phyloP scores from a whole-genome alignment of 2,329 filamentous ascomycete species.

The Fusarium longipes region DNA sequence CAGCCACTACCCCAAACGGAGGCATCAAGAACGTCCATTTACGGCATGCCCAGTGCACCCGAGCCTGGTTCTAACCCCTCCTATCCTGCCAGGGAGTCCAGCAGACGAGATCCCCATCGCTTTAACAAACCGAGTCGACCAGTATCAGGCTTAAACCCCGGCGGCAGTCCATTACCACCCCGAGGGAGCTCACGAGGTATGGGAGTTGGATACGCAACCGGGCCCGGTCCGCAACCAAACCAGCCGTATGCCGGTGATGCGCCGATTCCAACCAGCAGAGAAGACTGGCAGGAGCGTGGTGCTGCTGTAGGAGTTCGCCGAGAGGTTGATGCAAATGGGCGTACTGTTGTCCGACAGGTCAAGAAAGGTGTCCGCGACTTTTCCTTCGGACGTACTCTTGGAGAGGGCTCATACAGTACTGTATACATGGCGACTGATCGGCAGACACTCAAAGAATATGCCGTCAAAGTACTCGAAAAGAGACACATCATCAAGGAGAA shows the following conservation, averaged over 20 bases:
- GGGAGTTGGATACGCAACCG: slow-evolving; percentile 64
- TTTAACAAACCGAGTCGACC: slow-evolving; percentile 72
- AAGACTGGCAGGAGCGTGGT: slow-evolving; percentile 96
- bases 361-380: slow-evolving; percentile 99
- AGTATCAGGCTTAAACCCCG: slow-evolving; percentile 55
- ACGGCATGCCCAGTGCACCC: slow-evolving; percentile 66
- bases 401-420: slow-evolving; percentile 97
- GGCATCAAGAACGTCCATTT: slow-evolving; percentile 59
- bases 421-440: slow-evolving; percentile 93
- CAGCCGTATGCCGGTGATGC: slow-evolving; percentile 55
- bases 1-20: slow-evolving; percentile 39
- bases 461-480: slow-evolving; percentile 98
- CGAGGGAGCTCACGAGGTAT: slow-evolving; percentile 81
- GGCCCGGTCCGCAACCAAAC: slow-evolving; percentile 22
- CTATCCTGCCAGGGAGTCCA: slow-evolving; percentile 73
- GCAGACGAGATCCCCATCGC: slow-evolving; percentile 69
- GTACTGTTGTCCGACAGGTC: slow-evolving; percentile 82
- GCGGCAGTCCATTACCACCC: slow-evolving; percentile 74
- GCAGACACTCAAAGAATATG: slow-evolving; percentile 94
- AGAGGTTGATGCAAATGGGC: slow-evolving; percentile 87
- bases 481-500: slow-evolving; percentile 99
- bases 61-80: slow-evolving; percentile 68
- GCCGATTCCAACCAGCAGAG: slow-evolving; percentile 69
- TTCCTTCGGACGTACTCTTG: slow-evolving; percentile 87
- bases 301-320: slow-evolving; percentile 86